A percentile compares a stretch with the other conserved stretches of the same genome.
phyloP scores from a whole-genome alignment of 2,329 filamentous ascomycete species.

The Fusarium duplospermum region DNA sequence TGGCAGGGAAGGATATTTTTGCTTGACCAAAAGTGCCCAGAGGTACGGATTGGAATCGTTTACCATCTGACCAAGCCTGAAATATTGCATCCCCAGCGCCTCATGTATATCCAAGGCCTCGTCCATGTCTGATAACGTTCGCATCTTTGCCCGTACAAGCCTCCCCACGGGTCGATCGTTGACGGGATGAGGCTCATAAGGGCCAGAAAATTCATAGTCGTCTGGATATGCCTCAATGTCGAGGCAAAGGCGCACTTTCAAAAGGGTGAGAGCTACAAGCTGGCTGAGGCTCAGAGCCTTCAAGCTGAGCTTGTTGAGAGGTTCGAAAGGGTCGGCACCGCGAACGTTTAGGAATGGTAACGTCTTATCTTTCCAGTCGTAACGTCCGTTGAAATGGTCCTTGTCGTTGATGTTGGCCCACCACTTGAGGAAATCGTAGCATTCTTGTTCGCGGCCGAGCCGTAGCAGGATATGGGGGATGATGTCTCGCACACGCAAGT shows the following conservation, averaged over 20 bases:
- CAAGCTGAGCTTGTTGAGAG: not conserved
- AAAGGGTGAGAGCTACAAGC: conserved; percentile 20
- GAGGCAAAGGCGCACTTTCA: conserved; percentile 18
- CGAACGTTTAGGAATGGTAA: conserved; percentile 46
- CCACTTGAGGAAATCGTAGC: conserved; percentile 63
- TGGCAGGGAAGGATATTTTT: conserved; percentile 1
- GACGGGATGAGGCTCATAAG: not conserved
- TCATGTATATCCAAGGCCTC: no score
- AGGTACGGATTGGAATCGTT: conserved; percentile 10
- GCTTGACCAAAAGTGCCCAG: conserved; percentile 4
- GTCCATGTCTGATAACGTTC: not conserved
- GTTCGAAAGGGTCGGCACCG: conserved; percentile 55
- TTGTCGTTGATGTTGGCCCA: conserved; percentile 44
- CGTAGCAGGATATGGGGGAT: conserved; percentile 44
- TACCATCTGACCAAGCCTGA: not conserved
- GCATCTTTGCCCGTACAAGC: not conserved
- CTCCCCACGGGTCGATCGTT: conserved; percentile 1
- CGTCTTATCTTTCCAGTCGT: conserved; percentile 50
- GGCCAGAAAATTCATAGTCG: not conserved
- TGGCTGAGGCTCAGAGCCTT: conserved; percentile 2
- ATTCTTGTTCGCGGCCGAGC: conserved; percentile 49
- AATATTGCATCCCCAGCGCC: conserved; percentile 2
- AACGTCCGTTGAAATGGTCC: conserved; percentile 32
- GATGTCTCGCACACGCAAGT: conserved; percentile 34
- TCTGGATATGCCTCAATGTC: not conserved